A percentile compares a stretch with the other conserved stretches of the same genome.
These are phyloP conservation scores for Cucumis variabilis DNA, from an alignment of 331 rosid species.

Conservation along the genomic window DNA sequence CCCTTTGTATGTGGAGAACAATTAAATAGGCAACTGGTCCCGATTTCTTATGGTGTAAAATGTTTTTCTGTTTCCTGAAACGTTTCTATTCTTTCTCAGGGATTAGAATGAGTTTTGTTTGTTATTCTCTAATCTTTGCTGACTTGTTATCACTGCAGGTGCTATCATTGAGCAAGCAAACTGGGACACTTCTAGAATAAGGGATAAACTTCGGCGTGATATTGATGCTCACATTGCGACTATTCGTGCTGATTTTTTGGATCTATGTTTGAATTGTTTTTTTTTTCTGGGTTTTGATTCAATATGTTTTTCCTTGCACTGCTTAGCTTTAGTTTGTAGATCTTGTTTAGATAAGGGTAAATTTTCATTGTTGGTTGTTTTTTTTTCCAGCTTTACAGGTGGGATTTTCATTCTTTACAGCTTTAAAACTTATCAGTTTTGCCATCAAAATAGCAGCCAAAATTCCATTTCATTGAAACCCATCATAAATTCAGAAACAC, in stretches of 20 bases:
- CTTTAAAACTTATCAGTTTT: too few species aligned
- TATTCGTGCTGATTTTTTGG: constrained; percentile 63
- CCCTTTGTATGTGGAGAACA: neutral
- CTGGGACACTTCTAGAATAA: constrained; percentile 86
- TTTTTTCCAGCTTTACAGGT: constrained; percentile 37
- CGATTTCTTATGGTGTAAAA: neutral
- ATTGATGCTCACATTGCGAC: constrained; percentile 76
- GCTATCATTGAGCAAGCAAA: constrained; percentile 74
- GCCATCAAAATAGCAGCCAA: too few species aligned
- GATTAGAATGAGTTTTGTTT: constrained; percentile 10
- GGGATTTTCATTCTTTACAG: too few species aligned
- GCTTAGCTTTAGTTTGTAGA: neutral
- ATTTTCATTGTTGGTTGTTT: constrained; percentile 20
- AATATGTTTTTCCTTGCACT: neutral
- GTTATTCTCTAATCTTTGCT: constrained; percentile 32
- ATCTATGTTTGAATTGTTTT: neutral
- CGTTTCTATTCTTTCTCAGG: neutral
- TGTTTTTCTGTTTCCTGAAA: neutral
- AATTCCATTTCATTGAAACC: too few species aligned
- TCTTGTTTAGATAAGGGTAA: constrained; percentile 1
- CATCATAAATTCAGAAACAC: too few species aligned
- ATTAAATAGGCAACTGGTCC: neutral
- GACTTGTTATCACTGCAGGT: constrained; percentile 63
- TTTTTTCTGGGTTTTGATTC: neutral
- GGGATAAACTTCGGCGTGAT: constrained; percentile 91